Base-by-base conservation (phyloP, 495 filamentous ascomycete genomes). In the Trichoderma reesei region DNA sequence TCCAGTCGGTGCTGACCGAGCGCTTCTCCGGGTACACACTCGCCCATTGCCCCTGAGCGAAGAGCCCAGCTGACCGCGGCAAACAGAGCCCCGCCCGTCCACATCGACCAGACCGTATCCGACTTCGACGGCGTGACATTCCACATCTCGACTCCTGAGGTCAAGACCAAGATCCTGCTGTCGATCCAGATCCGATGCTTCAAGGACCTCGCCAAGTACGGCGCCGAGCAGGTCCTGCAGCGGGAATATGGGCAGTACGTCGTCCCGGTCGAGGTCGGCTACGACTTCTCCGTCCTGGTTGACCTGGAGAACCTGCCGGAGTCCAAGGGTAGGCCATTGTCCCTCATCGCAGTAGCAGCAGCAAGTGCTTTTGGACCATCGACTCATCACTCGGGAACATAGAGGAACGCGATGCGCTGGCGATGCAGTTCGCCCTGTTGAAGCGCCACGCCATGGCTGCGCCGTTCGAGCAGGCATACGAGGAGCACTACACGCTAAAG, bases 381-480 rank as follows among this genome's bases (percentile, higher is more conserved):
- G 20, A 14, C 13, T 34, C 9, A 16, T 44, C 72, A 56, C 72
- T 41, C 39, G 36, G 10, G 6, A 6, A 37, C 66, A 5, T 78
- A 86, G 90, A 92, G 72, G 90, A 79, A 59, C 83, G 85, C 67
- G 91, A 96, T 62, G 92, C 90, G 66, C 79, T 98, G 66, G 84
- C 97, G 69, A 87, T 84, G 72, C 86, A 90, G 68, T 83, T 98
- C 61, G 88, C 91, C 34, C 79, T 98, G 62, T 74, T 98, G 66
- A 98, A 96, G 81, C 91, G 94, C 65, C 97, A 98, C 74, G 91
- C 89, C 63, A 98, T 98, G 94, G 94, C 94, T 51, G 92, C 94
- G 38, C 94, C 94, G 1, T 98, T 98, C 73, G 94, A 98, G 78
- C 86, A 90, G 70, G 94, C 94, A 11, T 98, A 98, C 74, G 85